A percentile compares a stretch with the other conserved stretches of the same genome.
Conservation (phyloP, 768 basidiomycete species). For the Ephemerocybe angulata region DNA sequence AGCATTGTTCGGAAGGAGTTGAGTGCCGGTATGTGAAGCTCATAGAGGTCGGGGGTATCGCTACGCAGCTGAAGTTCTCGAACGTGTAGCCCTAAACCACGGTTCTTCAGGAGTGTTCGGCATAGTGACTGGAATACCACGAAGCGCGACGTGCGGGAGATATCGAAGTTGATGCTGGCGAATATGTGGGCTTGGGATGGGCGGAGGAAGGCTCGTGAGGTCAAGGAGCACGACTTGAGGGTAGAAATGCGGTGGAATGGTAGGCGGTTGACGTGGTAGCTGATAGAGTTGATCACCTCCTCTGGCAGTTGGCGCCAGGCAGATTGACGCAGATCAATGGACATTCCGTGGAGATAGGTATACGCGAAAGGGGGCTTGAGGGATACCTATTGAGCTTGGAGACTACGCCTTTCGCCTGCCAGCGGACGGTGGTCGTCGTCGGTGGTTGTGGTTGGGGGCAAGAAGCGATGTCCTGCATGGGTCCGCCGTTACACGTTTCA, state of each 20-base stretch:
- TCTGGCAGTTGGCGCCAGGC: neutral
- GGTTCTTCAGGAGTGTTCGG: neutral
- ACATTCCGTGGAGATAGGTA: too few species aligned
- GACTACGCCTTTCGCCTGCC: too few species aligned
- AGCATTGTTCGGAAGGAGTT: neutral
- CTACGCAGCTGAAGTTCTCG: neutral
- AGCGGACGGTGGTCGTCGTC: too few species aligned
- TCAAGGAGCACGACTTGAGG: neutral
- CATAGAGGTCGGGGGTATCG: neutral
- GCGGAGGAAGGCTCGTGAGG: neutral
- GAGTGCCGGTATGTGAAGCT: neutral
- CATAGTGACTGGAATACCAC: slow-evolving; percentile 1
- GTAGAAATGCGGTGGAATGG: neutral
- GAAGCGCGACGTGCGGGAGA: slow-evolving; percentile 1
- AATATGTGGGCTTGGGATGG: slow-evolving; percentile 1
- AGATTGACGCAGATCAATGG: too few species aligned
- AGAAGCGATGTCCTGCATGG: too few species aligned
- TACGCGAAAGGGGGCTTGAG: too few species aligned
- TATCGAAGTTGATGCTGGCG: neutral
- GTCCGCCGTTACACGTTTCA: too few species aligned
- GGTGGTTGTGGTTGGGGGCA: too few species aligned
- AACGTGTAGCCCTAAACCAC: neutral
- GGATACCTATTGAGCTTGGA: too few species aligned
- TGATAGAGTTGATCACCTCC: neutral
- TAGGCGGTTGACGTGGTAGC: neutral